phyloP scores from a whole-genome alignment of 2,329 filamentous ascomycete species.

The Fusarium odoratissimum region DNA sequence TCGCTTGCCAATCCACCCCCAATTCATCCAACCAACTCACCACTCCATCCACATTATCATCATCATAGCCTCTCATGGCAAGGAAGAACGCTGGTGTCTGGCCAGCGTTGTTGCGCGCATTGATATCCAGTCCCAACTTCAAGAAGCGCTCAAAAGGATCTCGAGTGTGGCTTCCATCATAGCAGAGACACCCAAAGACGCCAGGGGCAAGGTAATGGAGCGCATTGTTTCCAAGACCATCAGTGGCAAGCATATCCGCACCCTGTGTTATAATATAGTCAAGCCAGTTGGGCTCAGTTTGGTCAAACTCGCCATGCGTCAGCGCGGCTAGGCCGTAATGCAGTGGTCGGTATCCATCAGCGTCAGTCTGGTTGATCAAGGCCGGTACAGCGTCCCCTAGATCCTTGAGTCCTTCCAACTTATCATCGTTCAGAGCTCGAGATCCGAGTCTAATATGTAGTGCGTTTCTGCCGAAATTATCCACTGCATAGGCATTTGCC shows the following conservation, averaged over 20 bases:
- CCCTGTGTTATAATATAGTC: slow-evolving; percentile 17
- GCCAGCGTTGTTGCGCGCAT: slow-evolving; percentile 25
- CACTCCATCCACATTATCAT: neutral
- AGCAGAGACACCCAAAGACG: neutral
- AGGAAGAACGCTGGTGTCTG: slow-evolving; percentile 25
- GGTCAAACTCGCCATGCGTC: neutral
- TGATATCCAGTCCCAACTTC: slow-evolving; percentile 22
- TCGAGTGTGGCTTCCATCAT: neutral
- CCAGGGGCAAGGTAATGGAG: slow-evolving; percentile 22
- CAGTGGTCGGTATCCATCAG: slow-evolving; percentile 26
- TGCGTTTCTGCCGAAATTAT: slow-evolving; percentile 25
- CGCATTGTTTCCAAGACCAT: slow-evolving; percentile 17
- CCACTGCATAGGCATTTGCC: slow-evolving; percentile 18
- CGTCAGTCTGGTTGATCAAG: slow-evolving; percentile 29
- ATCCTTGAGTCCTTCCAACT: neutral
- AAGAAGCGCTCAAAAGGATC: slow-evolving; percentile 9
- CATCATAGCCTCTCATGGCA: neutral
- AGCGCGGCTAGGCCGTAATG: slow-evolving; percentile 24
- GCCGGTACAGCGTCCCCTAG: neutral
- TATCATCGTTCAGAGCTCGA: neutral
- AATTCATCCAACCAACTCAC: slow-evolving; percentile 17
- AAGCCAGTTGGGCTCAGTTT: slow-evolving; percentile 2
- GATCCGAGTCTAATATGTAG: slow-evolving; percentile 20
- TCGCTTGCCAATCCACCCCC: slow-evolving; percentile 29
- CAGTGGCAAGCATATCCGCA: slow-evolving; percentile 16